Evolutionary conservation across 768 basidiomycete genomes (phyloP).

Genomic region (Tricholoma bakamatsutake): DNA sequence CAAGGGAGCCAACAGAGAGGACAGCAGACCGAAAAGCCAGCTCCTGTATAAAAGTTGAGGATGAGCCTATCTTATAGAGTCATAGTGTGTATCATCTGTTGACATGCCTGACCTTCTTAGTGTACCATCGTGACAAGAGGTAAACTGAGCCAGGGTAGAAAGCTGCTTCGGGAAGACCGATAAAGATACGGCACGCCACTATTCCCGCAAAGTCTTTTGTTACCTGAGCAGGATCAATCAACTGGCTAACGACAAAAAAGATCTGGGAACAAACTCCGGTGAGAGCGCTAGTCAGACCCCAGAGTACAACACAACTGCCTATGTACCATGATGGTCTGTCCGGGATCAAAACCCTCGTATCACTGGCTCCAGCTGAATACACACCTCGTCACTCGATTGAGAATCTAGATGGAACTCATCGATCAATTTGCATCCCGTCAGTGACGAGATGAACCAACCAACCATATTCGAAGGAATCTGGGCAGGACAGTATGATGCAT

Average conservation of each 20-base stretch:
- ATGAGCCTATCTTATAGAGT: no score
- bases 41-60: no score
- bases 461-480: no score
- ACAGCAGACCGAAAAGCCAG: no score
- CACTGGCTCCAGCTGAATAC: conserved; percentile 28
- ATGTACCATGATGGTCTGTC: conserved; percentile 58
- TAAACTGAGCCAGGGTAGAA: conserved; percentile 48
- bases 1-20: no score
- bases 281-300: no score
- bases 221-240: conserved; percentile 26
- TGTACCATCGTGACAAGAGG: conserved; percentile 34
- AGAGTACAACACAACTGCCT: conserved; percentile 31
- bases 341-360: neutral
- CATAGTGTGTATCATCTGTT: conserved; percentile 36
- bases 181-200: conserved; percentile 50
- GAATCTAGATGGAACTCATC: no score
- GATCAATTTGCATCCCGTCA: no score
- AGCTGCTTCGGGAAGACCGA: conserved; percentile 36
- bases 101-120: conserved; percentile 33
- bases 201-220: conserved; percentile 51
- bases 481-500: no score
- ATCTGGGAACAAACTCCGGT: conserved; percentile 31
- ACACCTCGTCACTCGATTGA: no score
- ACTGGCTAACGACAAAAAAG: conserved; percentile 37
- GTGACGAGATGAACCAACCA: conserved; percentile 21